Base-by-base conservation (phyloP, 495 filamentous ascomycete genomes). In the Tuber aestivum region DNA sequence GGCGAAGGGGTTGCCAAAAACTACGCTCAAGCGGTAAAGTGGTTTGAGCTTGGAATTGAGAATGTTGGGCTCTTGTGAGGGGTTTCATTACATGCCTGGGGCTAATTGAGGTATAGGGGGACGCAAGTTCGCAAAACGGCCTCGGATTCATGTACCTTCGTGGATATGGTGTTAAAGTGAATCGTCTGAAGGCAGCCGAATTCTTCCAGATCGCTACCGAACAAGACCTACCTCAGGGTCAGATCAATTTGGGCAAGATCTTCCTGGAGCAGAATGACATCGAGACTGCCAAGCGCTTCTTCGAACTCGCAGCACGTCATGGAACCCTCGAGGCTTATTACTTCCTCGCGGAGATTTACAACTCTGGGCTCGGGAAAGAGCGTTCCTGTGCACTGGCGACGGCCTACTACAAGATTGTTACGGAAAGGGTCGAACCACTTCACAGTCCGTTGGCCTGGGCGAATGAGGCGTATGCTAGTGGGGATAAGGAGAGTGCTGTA, bases 311-410 rank as follows among this genome's bases (percentile, higher is more conserved):
- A 32, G 92, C 92, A 71, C 88, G 94, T 45, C 93, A 94, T 85
- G 91, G 91, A 21, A 93, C 92, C 83, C 93, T 98, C 77, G 95
- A 98, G 84, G 92, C 95, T 1, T 95, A 92, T 79, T 99, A 98
- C 85, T 97, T 96, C 82, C 91, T 99, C 4, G 95, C 93, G 0
- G 95, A 98, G 84, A 89, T 97, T 83, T 92, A 89, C 70, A 90
- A 94, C 76, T 89, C 92, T 73, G 95, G 93, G 0, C 86, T 96
- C 71, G 93, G 92, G 23, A 86, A 92, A 69, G 92, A 97, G 70
- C 89, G 90, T 75, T 92, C 92, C 50, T 99, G 95, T 82, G 88
- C 86, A 37, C 85, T 93, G 71, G 95, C 96, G 20, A 89, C 94
- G 38, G 88, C 89, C 23, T 97, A 96, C 82, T 99, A 97, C 86